phyloP scores from a whole-genome alignment of 2,329 filamentous ascomycete species.

The Colletotrichum sp. region DNA sequence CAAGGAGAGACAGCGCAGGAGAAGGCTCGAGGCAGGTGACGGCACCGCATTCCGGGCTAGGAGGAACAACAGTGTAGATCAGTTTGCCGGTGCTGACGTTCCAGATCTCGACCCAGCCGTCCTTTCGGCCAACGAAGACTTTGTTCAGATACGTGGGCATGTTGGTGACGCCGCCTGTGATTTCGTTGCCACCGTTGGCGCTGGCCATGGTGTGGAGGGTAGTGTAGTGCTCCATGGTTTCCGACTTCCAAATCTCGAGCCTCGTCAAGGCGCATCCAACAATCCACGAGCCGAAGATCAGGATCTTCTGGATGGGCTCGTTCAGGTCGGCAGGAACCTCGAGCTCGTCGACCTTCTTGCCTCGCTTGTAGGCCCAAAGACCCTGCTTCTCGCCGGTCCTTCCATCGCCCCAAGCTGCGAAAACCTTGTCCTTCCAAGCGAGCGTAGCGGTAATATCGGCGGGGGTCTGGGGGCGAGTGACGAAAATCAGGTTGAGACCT shows the following conservation, averaged over 20 bases:
- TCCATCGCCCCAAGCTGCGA: slow-evolving; percentile 85
- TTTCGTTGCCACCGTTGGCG: slow-evolving; percentile 64
- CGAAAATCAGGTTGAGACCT: slow-evolving; percentile 90
- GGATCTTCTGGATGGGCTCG: slow-evolving; percentile 76
- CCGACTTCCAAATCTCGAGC: slow-evolving; percentile 89
- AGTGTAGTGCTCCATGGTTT: slow-evolving; percentile 87
- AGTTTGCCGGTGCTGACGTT: slow-evolving; percentile 92
- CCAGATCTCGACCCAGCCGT: slow-evolving; percentile 96
- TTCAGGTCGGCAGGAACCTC: slow-evolving; percentile 67
- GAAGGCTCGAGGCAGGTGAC: slow-evolving; percentile 89
- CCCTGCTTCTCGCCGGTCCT: slow-evolving; percentile 62
- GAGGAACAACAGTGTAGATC: slow-evolving; percentile 86
- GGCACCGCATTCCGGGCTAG: slow-evolving; percentile 72
- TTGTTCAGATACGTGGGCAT: slow-evolving; percentile 98
- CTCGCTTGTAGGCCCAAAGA: slow-evolving; percentile 90
- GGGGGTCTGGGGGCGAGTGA: slow-evolving; percentile 90
- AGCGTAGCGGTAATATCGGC: slow-evolving; percentile 83
- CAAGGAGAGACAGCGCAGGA: slow-evolving; percentile 83
- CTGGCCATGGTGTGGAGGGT: slow-evolving; percentile 70
- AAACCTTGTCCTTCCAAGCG: slow-evolving; percentile 85
- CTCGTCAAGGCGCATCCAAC: slow-evolving; percentile 77
- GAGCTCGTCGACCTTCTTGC: slow-evolving; percentile 81
- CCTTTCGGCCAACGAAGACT: slow-evolving; percentile 83
- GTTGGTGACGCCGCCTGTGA: slow-evolving; percentile 80
- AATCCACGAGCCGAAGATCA: slow-evolving; percentile 91